Percentiles rank a stretch among this genome's conserved stretches.
phyloP scores from a whole-genome alignment of 2,329 filamentous ascomycete genomes.

The Penicillium olsonii region DNA sequence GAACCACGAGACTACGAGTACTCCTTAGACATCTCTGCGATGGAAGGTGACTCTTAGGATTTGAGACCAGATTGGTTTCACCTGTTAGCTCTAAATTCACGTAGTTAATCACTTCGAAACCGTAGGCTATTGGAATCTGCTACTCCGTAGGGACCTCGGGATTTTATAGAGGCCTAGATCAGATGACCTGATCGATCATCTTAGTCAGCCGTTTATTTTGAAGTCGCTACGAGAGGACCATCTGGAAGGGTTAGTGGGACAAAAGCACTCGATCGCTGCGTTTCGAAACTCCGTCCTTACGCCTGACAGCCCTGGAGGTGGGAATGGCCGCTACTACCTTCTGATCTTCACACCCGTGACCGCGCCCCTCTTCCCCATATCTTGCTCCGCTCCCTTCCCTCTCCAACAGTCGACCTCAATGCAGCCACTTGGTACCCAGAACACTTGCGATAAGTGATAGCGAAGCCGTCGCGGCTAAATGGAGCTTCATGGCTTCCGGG shows the following conservation, averaged over 20 bases:
- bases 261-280: conserved; percentile 4
- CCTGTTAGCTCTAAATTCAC: too few species aligned
- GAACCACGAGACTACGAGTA: not conserved
- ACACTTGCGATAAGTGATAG: conserved; percentile 38
- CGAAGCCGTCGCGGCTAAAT: conserved; percentile 39
- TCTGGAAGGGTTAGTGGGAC: conserved; percentile 1
- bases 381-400: conserved; percentile 23
- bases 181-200: conserved; percentile 5
- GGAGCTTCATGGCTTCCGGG: conserved; percentile 49
- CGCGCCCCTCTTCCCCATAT: conserved; percentile 26
- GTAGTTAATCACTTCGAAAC: too few species aligned
- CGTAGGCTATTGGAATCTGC: too few species aligned
- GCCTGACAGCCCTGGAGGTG: not conserved
- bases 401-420: conserved; percentile 29
- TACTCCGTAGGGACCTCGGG: too few species aligned
- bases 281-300: not conserved
- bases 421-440: conserved; percentile 27
- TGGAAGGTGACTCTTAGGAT: too few species aligned
- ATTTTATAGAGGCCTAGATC: not conserved
- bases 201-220: conserved; percentile 26
- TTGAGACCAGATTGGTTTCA: too few species aligned
- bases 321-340: conserved; percentile 3
- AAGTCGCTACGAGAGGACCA: not conserved
- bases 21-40: too few species aligned
- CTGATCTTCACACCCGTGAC: conserved; percentile 24